Evolutionary conservation across 768 basidiomycete species (phyloP), one percentile per base, ranked within the genome.

Genomic region (Lentinula sp.): DNA sequence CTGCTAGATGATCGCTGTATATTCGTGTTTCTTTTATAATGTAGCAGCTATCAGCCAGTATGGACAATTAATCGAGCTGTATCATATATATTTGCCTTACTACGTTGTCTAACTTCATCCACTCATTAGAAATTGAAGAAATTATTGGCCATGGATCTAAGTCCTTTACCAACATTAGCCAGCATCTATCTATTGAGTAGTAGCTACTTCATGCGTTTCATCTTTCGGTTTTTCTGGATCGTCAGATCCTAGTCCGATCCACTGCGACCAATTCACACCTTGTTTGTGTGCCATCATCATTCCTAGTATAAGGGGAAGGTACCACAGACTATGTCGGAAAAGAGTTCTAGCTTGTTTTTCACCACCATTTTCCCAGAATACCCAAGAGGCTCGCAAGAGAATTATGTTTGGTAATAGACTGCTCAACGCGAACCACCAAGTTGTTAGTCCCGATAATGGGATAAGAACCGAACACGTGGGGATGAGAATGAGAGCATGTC

Each of bases 281-380:
- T 88, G 85, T 76, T 98, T 98, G 74, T 96, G 94, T 59, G 90
- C 77, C 92, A 99, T 94, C 91, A 95, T 94, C 65, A 98, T 77
- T 2, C 86, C 93, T 63, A 98, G 78, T 6, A 98, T 77, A 6
- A 90, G 88, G 0, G 96, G 96, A 45, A 98, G 71, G 75, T 95
- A 95, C 89, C 94, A 94, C 65, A 98, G 71, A 70, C 87, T 87
- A 60, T 89, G 83, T 65, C 88, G 87, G 68, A 92, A 98, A 18
- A 94, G 74, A 43, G 75, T 76, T 62, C 88, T 82, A 0, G 97
- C 96, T 64, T 88, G 80, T 67, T 88, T 86, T 70, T 93, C 92
- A 10, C 85, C 83, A 33, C 88, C 85, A 6, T 69, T 73, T 50
- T 78, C 79, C 85, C 88, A 93, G 67, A 95, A 98, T 50, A 72